Conservation (phyloP, 805 yeast species). For the Candida maesae region DNA sequence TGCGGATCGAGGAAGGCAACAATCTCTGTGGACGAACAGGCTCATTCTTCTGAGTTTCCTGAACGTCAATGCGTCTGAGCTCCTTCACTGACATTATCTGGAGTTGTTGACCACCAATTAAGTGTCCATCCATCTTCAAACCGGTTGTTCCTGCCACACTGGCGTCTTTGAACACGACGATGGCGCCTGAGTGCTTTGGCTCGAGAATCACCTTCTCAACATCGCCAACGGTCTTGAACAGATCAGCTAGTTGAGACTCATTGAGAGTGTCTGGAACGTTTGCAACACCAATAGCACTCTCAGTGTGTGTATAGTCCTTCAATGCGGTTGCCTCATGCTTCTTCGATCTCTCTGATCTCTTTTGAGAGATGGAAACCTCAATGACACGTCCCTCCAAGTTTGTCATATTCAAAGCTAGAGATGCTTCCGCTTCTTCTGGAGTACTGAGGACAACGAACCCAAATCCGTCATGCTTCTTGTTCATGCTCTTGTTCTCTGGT, state of each 20-base stretch:
- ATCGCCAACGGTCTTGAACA: constrained; percentile 33
- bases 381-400: constrained; percentile 45
- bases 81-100: constrained; percentile 34
- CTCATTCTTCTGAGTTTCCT: no score
- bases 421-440: constrained; percentile 42
- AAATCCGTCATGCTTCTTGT: constrained; percentile 50
- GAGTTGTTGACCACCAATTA: constrained; percentile 34
- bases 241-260: constrained; percentile 30
- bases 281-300: constrained; percentile 22
- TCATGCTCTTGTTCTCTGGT: constrained; percentile 19
- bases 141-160: constrained; percentile 50
- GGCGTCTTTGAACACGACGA: constrained; percentile 42
- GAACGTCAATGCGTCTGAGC: constrained; percentile 17
- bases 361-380: constrained; percentile 45
- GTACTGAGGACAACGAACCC: constrained; percentile 56
- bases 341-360: constrained; percentile 33
- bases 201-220: constrained; percentile 42
- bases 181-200: constrained; percentile 44
- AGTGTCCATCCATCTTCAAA: constrained; percentile 40
- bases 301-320: constrained; percentile 20
- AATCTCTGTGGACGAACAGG: not conserved
- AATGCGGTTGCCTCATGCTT: constrained; percentile 25
- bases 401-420: constrained; percentile 40
- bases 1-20: constrained; percentile 12
- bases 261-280: constrained; percentile 37